Percentiles rank a stretch among this genome's conserved stretches.
phyloP scores from a whole-genome alignment of 495 filamentous ascomycete species.

The Hypoxylon crocopeplum region DNA sequence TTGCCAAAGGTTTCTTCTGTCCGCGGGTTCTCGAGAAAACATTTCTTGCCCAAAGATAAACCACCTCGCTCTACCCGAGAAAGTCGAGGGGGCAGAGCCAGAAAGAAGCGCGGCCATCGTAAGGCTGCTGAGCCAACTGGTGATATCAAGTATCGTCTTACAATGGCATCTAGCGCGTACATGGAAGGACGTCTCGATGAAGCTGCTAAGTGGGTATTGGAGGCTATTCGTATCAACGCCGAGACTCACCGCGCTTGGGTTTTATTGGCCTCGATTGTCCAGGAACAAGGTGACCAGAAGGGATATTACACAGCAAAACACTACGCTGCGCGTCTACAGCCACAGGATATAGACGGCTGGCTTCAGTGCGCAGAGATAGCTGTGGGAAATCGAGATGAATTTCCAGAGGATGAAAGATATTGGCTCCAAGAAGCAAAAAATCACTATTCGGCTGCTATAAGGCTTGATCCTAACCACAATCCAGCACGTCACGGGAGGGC shows the following conservation, averaged over 20 bases:
- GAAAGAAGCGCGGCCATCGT: conserved; percentile 64
- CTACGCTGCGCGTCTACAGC: conserved; percentile 74
- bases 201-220: conserved; percentile 66
- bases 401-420: conserved; percentile 54
- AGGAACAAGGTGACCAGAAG: conserved; percentile 69
- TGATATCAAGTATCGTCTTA: conserved; percentile 75
- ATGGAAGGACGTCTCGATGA: conserved; percentile 68
- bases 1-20: conserved; percentile 17
- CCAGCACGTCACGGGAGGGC: conserved; percentile 68
- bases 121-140: conserved; percentile 73
- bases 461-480: conserved; percentile 63
- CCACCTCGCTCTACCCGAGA: conserved; percentile 12
- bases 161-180: conserved; percentile 73
- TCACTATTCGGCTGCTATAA: conserved; percentile 74
- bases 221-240: conserved; percentile 80
- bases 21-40: conserved; percentile 22
- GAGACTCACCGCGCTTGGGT: conserved; percentile 83
- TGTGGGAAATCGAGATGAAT: conserved; percentile 58
- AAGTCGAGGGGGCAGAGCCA: conserved; percentile 12
- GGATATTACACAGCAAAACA: conserved; percentile 72
- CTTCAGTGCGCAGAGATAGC: conserved; percentile 69
- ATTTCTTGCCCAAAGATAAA: conserved; percentile 15
- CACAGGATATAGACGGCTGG: conserved; percentile 73
- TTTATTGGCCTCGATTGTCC: conserved; percentile 73
- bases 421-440: conserved; percentile 64